phyloP scores from a whole-genome alignment of 306 rosid species.

The Castanopsis chinensis region DNA sequence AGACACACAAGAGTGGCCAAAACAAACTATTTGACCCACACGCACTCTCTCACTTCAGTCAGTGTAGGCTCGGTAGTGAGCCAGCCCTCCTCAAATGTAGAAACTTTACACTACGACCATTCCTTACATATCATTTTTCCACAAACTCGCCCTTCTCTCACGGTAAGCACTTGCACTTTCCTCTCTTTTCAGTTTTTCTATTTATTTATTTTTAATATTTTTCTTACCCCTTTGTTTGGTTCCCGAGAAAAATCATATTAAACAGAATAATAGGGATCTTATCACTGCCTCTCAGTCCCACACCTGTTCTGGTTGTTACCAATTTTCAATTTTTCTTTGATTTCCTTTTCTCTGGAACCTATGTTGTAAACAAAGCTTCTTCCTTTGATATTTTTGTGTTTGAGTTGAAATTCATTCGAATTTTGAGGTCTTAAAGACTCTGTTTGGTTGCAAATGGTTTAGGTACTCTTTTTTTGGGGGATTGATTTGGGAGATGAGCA shows the following conservation, averaged over 20 bases:
- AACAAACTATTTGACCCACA: not conserved
- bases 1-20: slow-evolving; percentile 3
- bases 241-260: not conserved
- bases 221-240: slow-evolving; percentile 3
- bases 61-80: slow-evolving; percentile 1
- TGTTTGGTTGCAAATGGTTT: slow-evolving; percentile 25
- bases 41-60: not conserved
- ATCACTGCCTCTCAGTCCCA: slow-evolving; percentile 15
- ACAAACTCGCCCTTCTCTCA: slow-evolving; percentile 20
- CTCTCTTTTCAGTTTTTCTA: slow-evolving; percentile 2
- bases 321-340: not conserved
- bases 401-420: not conserved
- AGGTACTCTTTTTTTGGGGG: slow-evolving; percentile 36
- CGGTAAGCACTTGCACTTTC: slow-evolving; percentile 41
- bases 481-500: slow-evolving; percentile 71
- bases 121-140: slow-evolving; percentile 10
- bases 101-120: slow-evolving; percentile 16
- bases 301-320: slow-evolving; percentile 3
- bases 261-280: slow-evolving; percentile 40
- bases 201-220: not conserved
- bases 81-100: slow-evolving; percentile 43
- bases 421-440: not conserved
- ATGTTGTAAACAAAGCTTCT: not conserved
- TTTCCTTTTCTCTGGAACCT: slow-evolving; percentile 5
- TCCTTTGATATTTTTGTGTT: not conserved